Conservation (phyloP, 345 rosid genomes). For the Garcia nutans region DNA sequence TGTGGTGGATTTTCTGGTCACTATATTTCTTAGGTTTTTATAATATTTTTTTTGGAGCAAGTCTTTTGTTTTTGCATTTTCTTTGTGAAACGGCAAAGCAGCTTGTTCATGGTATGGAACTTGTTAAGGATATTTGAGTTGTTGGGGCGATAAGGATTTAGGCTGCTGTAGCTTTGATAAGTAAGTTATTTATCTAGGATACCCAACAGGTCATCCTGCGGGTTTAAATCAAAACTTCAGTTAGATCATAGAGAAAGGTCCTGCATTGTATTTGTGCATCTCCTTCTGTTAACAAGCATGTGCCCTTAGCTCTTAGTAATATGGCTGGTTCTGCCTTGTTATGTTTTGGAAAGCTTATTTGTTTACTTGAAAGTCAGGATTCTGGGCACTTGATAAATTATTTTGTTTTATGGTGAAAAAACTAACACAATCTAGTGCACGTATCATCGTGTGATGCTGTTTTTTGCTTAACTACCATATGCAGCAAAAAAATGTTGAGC, state of each 20-base stretch:
- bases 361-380: not conserved
- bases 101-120: constrained; percentile 1
- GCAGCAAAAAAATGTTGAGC: not conserved
- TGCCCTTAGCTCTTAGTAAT: not conserved
- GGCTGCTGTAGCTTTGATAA: not conserved
- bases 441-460: not conserved
- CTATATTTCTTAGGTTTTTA: not conserved
- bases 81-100: not conserved
- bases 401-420: not conserved
- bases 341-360: not conserved
- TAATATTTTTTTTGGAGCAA: not conserved
- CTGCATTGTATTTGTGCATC: not conserved
- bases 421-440: not conserved
- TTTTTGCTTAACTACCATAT: constrained; percentile 2
- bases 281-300: constrained; percentile 1
- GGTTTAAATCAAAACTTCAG: not conserved
- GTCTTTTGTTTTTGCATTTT: constrained; percentile 10
- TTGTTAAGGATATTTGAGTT: constrained; percentile 3
- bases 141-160: constrained; percentile 4
- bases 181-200: not conserved
- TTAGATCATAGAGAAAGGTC: not conserved
- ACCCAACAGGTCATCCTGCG: not conserved
- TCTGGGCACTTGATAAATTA: not conserved
- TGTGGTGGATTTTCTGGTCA: constrained; percentile 2
- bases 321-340: not conserved